Evolutionary conservation across 1,284 basidiomycete genomes (phyloP).

Genomic region (Melampsora americana): DNA sequence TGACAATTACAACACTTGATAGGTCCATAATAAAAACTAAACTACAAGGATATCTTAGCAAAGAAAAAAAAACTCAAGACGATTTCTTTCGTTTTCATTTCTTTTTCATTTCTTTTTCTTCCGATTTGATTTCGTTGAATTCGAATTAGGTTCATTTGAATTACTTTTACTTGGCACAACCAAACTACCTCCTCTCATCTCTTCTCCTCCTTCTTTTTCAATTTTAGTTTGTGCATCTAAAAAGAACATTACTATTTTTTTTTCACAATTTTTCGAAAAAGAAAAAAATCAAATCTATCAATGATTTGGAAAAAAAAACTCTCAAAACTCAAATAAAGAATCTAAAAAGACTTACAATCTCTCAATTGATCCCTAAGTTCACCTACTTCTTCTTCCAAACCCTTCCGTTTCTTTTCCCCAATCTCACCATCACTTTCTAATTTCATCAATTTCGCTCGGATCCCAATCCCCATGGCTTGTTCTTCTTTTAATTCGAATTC

Average conservation of each 20-base stretch:
- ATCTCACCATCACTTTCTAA: slow-evolving; percentile 24
- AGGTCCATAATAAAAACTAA: not conserved
- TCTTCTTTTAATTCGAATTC: slow-evolving; percentile 38
- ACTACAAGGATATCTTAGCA: not conserved
- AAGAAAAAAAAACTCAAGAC: not conserved
- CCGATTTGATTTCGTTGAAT: not conserved
- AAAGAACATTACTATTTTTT: slow-evolving; percentile 45
- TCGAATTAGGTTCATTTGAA: not conserved
- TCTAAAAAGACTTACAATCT: slow-evolving; percentile 25
- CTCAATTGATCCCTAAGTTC: slow-evolving; percentile 39
- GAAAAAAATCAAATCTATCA: not conserved
- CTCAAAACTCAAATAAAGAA: not conserved
- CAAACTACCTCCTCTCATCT: slow-evolving; percentile 33
- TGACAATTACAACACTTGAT: not conserved
- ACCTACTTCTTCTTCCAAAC: slow-evolving; percentile 21
- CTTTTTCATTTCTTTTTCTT: not conserved
- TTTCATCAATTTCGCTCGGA: slow-evolving; percentile 22
- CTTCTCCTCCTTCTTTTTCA: slow-evolving; percentile 26
- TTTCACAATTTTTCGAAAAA: no score
- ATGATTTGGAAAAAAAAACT: not conserved
- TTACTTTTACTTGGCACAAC: not conserved
- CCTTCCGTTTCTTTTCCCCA: slow-evolving; percentile 7
- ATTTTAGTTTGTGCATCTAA: slow-evolving; percentile 39
- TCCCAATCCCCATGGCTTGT: slow-evolving; percentile 24
- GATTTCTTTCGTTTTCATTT: no score